A percentile compares a stretch with the other conserved stretches of the same genome.
These are phyloP conservation scores for Fusarium buharicum DNA, from an alignment of 2,329 filamentous ascomycete species.

Conservation along the genomic window DNA sequence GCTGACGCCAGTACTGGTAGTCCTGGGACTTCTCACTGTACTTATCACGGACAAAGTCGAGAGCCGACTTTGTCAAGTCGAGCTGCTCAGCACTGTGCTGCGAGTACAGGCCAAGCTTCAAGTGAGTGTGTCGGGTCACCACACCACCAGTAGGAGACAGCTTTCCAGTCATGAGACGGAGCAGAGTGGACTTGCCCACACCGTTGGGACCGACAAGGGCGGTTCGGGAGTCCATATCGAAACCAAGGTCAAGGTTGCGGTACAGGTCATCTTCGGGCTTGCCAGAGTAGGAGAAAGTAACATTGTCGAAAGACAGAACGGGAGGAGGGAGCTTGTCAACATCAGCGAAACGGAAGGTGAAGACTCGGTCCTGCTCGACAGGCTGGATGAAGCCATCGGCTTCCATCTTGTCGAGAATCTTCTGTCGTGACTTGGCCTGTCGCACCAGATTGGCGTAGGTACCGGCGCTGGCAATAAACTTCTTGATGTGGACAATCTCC, in stretches of 20 bases:
- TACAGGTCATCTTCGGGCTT: conserved; percentile 91
- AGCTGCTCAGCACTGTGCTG: conserved; percentile 99
- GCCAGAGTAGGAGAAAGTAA: conserved; percentile 98
- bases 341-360: conserved; percentile 98
- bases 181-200: conserved; percentile 97
- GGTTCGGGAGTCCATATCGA: conserved; percentile 99
- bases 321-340: conserved; percentile 99
- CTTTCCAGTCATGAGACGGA: conserved; percentile 96
- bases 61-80: conserved; percentile 94
- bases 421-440: conserved; percentile 98
- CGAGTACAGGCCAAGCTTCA: conserved; percentile 98
- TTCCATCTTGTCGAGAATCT: conserved; percentile 99
- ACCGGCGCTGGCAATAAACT: conserved; percentile 99
- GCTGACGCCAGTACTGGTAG: conserved; percentile 99
- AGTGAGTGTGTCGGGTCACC: conserved; percentile 93
- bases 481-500: conserved; percentile 99
- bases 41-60: conserved; percentile 98
- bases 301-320: conserved; percentile 94
- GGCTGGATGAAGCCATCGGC: conserved; percentile 98
- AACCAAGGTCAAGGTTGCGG: conserved; percentile 95
- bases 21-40: conserved; percentile 90
- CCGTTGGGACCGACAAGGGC: conserved; percentile 97
- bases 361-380: conserved; percentile 84
- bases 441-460: conserved; percentile 99
- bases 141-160: conserved; percentile 83